Base-by-base conservation (phyloP, 768 basidiomycete genomes). In the Lentinula sp. region DNA sequence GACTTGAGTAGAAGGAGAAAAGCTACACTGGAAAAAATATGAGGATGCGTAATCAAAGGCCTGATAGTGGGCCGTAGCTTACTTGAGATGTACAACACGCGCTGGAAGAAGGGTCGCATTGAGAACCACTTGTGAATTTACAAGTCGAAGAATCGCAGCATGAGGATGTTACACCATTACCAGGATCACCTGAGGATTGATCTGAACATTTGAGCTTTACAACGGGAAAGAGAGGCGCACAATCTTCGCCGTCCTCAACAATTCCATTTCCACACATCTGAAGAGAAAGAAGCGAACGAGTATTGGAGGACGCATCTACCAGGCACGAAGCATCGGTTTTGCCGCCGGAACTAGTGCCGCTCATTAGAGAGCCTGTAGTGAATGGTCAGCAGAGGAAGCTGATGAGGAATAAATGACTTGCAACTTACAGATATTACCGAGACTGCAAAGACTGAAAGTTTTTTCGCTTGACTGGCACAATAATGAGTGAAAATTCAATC, bases 251-350 rank as follows among this genome's bases (percentile, higher is more conserved):
- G 0, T 66, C 70, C 69, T 91, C 90, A 56, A 91, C 85, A 63
- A 93, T 91, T 54, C 91, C 91, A 71, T 93, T 92, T 32, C 90
- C 88, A 67, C 88, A 90, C 86, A 87, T 88, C 65, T 88, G 79
- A 18, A 90, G 76, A 3, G 85, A 81, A 64, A 90, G 83, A 6
- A 77, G 79, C 61, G 77, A 68, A 45, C 73, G 72, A 41, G 65
- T 67, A 15, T 36, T 66, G 42, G 69, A 70, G 63, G 74, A 82
- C 1, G 90, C 85, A 61, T 85, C 82, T 49, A 84, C 75, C 23
- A 96, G 73, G 69, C 93, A 96, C 37, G 79, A 79, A 3, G 85
- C 84, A 69, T 88, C 82, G 41, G 87, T 79, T 36, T 69, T 69
- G 59, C 69, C 73, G 16, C 77, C 73, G 35, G 57, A 59, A 6